phyloP scores from a whole-genome alignment of 805 yeast species.

The Ogataea populi-albae region DNA sequence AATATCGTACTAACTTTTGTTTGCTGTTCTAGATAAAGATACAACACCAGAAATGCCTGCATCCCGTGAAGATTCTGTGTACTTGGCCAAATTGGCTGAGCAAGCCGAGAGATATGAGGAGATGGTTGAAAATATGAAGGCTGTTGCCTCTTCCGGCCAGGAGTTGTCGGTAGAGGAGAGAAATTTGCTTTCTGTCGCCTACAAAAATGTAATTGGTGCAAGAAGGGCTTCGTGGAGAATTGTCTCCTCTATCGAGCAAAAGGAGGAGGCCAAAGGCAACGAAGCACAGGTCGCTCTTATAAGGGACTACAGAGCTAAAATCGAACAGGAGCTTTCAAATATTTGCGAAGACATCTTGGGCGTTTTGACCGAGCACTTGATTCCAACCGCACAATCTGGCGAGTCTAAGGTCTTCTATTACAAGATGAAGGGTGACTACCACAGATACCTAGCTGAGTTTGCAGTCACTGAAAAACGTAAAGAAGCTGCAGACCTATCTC shows the following conservation, averaged over 20 bases:
- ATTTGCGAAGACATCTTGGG: constrained; percentile 92
- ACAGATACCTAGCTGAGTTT: constrained; percentile 97
- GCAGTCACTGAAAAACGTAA: constrained; percentile 89
- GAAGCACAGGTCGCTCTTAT: constrained; percentile 85
- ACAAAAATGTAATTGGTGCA: constrained; percentile 97
- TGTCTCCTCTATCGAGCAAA: constrained; percentile 96
- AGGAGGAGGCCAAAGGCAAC: constrained; percentile 95
- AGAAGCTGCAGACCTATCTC: constrained; percentile 86
- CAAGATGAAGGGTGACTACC: constrained; percentile 99
- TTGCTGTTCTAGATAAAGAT: too few relatives aligned
- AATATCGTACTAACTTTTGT: too few relatives aligned
- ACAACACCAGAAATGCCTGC: constrained; percentile 66
- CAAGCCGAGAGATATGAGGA: constrained; percentile 99
- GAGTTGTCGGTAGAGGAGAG: constrained; percentile 98
- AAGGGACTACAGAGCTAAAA: constrained; percentile 91
- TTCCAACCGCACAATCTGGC: constrained; percentile 92
- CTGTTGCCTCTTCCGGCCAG: constrained; percentile 93
- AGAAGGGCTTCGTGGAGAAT: constrained; percentile 99
- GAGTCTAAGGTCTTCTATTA: constrained; percentile 97
- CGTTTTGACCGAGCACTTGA: constrained; percentile 84
- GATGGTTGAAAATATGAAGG: constrained; percentile 98
- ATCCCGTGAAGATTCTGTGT: constrained; percentile 97
- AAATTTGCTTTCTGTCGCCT: constrained; percentile 93
- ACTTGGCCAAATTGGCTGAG: constrained; percentile 97
- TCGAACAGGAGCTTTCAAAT: constrained; percentile 86